Evolutionary conservation across 2,329 filamentous ascomycete species (phyloP), one percentile per base, ranked within the genome.

Genomic region (Beauveria sp.): DNA sequence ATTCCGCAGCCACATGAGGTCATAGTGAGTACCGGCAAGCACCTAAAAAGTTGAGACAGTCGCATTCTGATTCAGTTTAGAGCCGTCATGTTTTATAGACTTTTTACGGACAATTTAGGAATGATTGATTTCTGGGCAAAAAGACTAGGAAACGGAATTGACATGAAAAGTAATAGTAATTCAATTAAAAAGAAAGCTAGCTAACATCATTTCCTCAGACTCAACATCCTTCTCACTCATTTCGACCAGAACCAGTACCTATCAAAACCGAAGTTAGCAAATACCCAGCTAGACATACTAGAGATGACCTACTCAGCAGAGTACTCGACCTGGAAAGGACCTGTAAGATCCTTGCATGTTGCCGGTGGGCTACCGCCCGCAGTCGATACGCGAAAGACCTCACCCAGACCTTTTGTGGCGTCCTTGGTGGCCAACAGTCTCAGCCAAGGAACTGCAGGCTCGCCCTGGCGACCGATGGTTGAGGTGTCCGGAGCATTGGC

Each of bases 371-470:
- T 84, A 12, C 93, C 93, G 28, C 92, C 93, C 1, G 88, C 91
- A 12, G 93, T 98, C 69, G 90, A 83, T 50, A 97, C 77, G 14
- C 93, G 84, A 76, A 93, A 98, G 26, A 96, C 87, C 72, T 91
- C 86, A 72, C 87, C 83, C 67, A 90, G 84, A 50, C 79, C 76
- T 2, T 83, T 84, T 1, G 84, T 87, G n/a, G 82, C 82, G 43
- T 71, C 72, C 16, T 75, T 72, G 22, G 75, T 76, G 18, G 80
- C 76, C 26, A 80, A 77, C 34, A 97, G 82, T 72, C 88, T 89
- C 65, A 98, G 79, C 92, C 93, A 97, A 0, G 88, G 70, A 1
- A 96, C 91, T 7, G 90, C 88, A 10, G 82, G 81, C 69, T 89
- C 82, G 61, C 88, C 87, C 6, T 78, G 67, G 55, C 82, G 81